phyloP scores from a whole-genome alignment of 2,329 filamentous ascomycete species.

The Neodidymelliopsis sp. region DNA sequence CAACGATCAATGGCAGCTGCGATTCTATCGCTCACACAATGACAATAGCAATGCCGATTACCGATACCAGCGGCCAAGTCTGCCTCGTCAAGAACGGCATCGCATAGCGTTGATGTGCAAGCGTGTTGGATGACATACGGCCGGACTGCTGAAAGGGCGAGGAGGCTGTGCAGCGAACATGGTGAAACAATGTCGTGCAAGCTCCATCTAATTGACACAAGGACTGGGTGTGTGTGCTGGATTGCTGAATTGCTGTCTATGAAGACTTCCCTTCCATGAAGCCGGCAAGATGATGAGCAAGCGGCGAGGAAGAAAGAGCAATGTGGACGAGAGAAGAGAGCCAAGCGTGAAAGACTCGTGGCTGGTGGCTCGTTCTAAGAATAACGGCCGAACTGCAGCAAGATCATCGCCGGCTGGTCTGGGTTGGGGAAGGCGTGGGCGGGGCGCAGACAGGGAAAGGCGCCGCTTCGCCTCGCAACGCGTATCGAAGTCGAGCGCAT shows the following conservation, averaged over 20 bases:
- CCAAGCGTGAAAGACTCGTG: not conserved
- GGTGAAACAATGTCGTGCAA: slow-evolving; percentile 15
- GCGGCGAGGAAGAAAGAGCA: too few relatives aligned
- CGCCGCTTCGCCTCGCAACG: slow-evolving; percentile 18
- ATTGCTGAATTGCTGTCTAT: too few relatives aligned
- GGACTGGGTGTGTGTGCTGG: too few relatives aligned
- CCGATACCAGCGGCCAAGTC: slow-evolving; percentile 1
- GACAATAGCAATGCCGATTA: too few relatives aligned
- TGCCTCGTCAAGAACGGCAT: slow-evolving; percentile 6
- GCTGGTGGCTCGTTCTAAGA: slow-evolving; percentile 7
- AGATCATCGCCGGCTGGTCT: slow-evolving; percentile 1
- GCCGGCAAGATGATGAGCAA: slow-evolving; percentile 1
- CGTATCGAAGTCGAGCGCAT: slow-evolving; percentile 16
- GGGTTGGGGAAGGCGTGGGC: slow-evolving; percentile 10
- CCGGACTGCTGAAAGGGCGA: not conserved
- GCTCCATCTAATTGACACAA: slow-evolving; percentile 14
- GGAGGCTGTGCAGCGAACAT: slow-evolving; percentile 14
- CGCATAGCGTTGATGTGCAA: slow-evolving; percentile 3
- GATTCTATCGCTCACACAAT: too few relatives aligned
- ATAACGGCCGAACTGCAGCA: slow-evolving; percentile 11
- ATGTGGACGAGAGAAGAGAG: not conserved
- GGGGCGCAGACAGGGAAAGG: slow-evolving; percentile 12
- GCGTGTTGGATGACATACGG: slow-evolving; percentile 2
- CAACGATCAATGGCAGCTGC: not conserved
- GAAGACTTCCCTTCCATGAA: too few relatives aligned